Conservation (phyloP, 345 rosid species). For the Kandelia obovata region DNA sequence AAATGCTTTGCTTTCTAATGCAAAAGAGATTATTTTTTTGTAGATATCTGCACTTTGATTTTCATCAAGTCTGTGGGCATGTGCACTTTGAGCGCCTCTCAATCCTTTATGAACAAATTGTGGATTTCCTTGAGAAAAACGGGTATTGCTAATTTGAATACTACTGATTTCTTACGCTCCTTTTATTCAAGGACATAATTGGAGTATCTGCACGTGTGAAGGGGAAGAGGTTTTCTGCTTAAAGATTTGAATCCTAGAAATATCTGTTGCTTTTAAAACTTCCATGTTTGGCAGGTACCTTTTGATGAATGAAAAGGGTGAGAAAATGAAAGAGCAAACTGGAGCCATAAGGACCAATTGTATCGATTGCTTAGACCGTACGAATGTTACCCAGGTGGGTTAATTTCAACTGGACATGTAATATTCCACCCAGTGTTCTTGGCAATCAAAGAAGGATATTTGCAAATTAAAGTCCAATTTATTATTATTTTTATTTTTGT, state of each 20-base stretch:
- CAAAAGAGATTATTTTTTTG: constrained; percentile 24
- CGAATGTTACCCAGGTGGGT: constrained; percentile 95
- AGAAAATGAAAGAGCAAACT: constrained; percentile 83
- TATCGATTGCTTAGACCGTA: constrained; percentile 97
- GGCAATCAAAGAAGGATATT: no score
- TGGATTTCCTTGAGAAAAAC: constrained; percentile 69
- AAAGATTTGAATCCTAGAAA: no score
- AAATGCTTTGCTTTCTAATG: constrained; percentile 16
- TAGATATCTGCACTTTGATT: constrained; percentile 96
- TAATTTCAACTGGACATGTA: background rate
- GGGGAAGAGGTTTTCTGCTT: no score
- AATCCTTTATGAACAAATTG: constrained; percentile 81
- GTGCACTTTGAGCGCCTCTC: constrained; percentile 96
- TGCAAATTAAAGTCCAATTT: background rate
- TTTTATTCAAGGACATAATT: no score
- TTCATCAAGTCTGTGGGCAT: constrained; percentile 87
- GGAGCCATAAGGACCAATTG: constrained; percentile 64
- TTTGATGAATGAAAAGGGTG: constrained; percentile 83
- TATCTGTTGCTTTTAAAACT: background rate
- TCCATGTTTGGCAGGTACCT: constrained; percentile 19
- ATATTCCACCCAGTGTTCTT: background rate
- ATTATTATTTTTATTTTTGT: no score
- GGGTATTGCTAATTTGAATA: constrained; percentile 41
- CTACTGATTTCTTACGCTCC: no score
- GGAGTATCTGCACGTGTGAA: no score